Evolutionary conservation across 2,329 filamentous ascomycete genomes (phyloP), one percentile per base, ranked within the genome.

Genomic region (Curvularia sp.): DNA sequence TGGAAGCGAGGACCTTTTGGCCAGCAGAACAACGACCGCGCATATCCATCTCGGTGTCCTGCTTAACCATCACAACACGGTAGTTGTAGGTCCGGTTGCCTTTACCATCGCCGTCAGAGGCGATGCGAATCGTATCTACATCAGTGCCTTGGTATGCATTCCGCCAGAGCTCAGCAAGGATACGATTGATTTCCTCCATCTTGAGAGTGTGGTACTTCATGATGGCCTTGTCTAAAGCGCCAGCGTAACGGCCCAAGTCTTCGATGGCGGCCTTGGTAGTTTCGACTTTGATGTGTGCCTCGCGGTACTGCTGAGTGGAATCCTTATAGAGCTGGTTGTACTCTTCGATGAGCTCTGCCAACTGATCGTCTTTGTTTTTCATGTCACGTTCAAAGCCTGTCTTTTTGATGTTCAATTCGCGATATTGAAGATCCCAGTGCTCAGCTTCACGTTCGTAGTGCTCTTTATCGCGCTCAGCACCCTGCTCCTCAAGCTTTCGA

Each of bases 31-130:
- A 99, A 55, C 95, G 91, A 1, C 95, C 96, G 62, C 95, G 92
- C 95, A 99, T 99, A 80, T 99, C 95, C 93, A 99, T 97, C 78
- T 99, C 95, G 0, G 91, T 92, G 72, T 96, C 93, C 75, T 94
- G 90, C 81, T 99, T 99, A 68, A 97, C 88, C 95, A 99, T 99
- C 78, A 92, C 93, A 5, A 99, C 82, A 47, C 95, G 91, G 82
- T 99, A 99, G 79, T 99, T 98, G 84, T 98, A 98, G 62, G 84
- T 91, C 70, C 92, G 88, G 71, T 92, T 93, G 52, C 87, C 89
- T 56, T 87, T 86, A 41, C 83, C 83, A 75, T 98, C 95, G 68
- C 88, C 89, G 77, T 98, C 94, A 18, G 93, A 97, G 41, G 91
- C 90, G 79, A 99, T 98, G 72, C 96, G 85, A 73, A 99, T 97